Evolutionary conservation across 139 green algal genomes (phyloP).

Genomic region (Chlorella ohadii): DNA sequence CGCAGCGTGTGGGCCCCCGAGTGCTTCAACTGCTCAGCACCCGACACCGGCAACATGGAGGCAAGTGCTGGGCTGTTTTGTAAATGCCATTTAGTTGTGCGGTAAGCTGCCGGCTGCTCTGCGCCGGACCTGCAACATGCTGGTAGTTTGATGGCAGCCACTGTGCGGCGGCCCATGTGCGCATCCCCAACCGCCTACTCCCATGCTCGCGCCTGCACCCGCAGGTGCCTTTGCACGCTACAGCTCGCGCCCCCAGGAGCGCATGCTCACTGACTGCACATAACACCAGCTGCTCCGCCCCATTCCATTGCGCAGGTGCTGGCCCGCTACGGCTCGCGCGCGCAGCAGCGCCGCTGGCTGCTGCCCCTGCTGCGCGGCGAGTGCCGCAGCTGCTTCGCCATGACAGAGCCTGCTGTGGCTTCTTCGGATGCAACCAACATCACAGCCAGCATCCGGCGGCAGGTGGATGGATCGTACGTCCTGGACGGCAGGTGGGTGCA

Average conservation of each 20-base stretch:
- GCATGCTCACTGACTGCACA: too few relatives aligned
- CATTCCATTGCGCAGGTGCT: conserved; percentile 57
- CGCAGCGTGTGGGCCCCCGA: conserved; percentile 85
- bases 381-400: conserved; percentile 96
- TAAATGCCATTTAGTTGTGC: too few relatives aligned
- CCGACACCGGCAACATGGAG: conserved; percentile 99
- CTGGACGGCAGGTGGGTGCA: conserved; percentile 26
- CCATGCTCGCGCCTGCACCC: too few relatives aligned
- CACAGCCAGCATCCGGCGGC: conserved; percentile 53
- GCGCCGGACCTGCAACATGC: too few relatives aligned
- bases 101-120: too few relatives aligned
- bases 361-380: conserved; percentile 90
- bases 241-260: too few relatives aligned
- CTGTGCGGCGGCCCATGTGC: too few relatives aligned
- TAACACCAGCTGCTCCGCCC: too few relatives aligned
- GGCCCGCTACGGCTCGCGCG: conserved; percentile 79
- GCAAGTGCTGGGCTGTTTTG: conserved; percentile 40
- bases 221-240: neutral
- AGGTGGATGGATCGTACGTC: conserved; percentile 16
- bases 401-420: conserved; percentile 98
- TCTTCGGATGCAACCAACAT: conserved; percentile 98
- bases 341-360: conserved; percentile 93
- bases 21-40: conserved; percentile 98
- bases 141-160: too few relatives aligned
- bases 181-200: too few relatives aligned